Evolutionary conservation across 2,329 filamentous ascomycete species (phyloP), one percentile per base, ranked within the genome.

Genomic region (Celoporthe dispersa): DNA sequence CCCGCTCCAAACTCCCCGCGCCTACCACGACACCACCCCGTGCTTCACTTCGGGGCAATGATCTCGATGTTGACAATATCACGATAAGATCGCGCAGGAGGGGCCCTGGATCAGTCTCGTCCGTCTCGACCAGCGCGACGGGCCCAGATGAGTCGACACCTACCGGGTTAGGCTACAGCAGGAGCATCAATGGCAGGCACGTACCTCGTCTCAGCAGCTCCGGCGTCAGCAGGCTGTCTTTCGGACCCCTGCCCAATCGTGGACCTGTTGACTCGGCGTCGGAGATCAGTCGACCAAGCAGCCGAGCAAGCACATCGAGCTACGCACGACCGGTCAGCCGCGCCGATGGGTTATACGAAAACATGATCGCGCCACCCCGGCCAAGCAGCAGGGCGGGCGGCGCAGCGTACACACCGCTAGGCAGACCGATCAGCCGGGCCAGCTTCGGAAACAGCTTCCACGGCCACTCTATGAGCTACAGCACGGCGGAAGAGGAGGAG

Each of bases 1-100:
- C 92, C 25, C 90, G 94, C 75, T 98, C 95, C 53, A 97, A 96
- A 81, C 87, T 99, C 28, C 96, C 96, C 2, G 93, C 92, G 1
- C 93, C 94, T 2, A 86, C 89, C 9, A 86, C 85, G 68, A 96
- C 92, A 0, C 94, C 94, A 5, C 94, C 94, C 25, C 90, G 91
- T 63, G 87, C 88, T 5, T 97, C 94, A n/a, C 94, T 94, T 31
- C 88, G 93, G 67, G 79, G 80, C 1, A 84, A 82, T 5, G 75
- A 81, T 16, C 75, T 81, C 35, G 82, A 82, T 35, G 76, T 76
- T 44, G 76, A 74, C n/a, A 72, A 78, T 71, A 84, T 90, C 75
- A 90, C 88, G 39, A 84, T 91, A 77, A 90, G 93, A 66, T 90
- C 89, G 76, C 88, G 88, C 73, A 93, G 93, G 81, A 89, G 92